phyloP scores from a whole-genome alignment of 768 basidiomycete species.

The Hericium coralloides region DNA sequence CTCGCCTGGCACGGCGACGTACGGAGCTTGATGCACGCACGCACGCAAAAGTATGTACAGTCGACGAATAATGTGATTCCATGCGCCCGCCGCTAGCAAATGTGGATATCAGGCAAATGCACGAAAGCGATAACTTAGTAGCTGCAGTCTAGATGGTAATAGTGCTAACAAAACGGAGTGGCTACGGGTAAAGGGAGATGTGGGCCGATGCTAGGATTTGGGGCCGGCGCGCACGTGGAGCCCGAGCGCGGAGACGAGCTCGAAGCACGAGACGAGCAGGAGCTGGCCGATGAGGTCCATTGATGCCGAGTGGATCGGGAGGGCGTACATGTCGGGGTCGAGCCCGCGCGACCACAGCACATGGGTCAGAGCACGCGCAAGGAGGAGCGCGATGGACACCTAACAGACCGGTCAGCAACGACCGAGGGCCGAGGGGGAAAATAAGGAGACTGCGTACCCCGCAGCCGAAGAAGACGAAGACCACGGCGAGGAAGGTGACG shows the following conservation, averaged over 20 bases:
- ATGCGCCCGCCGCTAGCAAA: background rate
- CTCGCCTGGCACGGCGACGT: background rate
- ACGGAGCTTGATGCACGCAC: too few relatives aligned
- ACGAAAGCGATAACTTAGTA: background rate
- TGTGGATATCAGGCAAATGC: background rate
- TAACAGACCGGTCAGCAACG: conserved; percentile 19
- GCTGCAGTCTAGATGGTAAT: background rate
- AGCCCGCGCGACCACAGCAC: conserved; percentile 69
- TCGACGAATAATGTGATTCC: background rate
- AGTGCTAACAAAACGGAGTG: background rate
- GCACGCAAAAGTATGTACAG: too few relatives aligned
- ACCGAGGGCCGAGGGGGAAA: conserved; percentile 1
- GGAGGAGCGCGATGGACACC: conserved; percentile 60
- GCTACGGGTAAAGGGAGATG: background rate
- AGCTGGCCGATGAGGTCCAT: conserved; percentile 82
- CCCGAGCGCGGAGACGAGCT: conserved; percentile 45
- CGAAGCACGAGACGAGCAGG: conserved; percentile 69
- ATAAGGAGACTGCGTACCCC: conserved; percentile 45
- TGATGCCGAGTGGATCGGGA: conserved; percentile 86
- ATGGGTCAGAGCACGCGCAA: conserved; percentile 60
- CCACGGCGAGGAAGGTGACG: conserved; percentile 57
- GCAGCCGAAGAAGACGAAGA: conserved; percentile 62
- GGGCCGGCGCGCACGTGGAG: conserved; percentile 17
- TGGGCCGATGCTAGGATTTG: background rate
- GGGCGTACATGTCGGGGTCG: conserved; percentile 89